phyloP scores from a whole-genome alignment of 2,329 filamentous ascomycete genomes.

The Coniella lustricola region DNA sequence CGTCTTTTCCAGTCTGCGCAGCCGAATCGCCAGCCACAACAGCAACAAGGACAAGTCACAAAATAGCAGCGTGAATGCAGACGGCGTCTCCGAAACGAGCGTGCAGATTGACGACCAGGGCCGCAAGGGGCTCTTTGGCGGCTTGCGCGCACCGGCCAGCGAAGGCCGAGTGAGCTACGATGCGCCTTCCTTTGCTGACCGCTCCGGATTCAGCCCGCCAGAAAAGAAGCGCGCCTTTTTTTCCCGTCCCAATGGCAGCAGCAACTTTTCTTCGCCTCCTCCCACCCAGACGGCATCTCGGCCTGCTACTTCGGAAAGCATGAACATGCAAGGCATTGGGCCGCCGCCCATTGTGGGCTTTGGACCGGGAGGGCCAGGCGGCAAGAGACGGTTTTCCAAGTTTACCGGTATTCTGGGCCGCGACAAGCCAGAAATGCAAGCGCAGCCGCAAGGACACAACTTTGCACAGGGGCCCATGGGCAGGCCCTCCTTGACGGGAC shows the following conservation, averaged over 20 bases:
- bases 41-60: constrained; percentile 25
- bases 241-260: constrained; percentile 19
- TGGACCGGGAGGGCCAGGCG: constrained; percentile 14
- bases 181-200: constrained; percentile 18
- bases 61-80: constrained; percentile 23
- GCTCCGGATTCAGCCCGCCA: constrained; percentile 13
- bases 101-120: constrained; percentile 32
- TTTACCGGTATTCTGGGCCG: constrained; percentile 26
- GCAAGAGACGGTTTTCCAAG: constrained; percentile 41
- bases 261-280: constrained; percentile 9
- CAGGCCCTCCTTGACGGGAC: constrained; percentile 18
- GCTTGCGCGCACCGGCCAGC: constrained; percentile 20
- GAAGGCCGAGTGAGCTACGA: constrained; percentile 23
- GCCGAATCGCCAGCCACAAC: constrained; percentile 28
- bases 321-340: neutral
- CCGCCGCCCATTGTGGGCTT: constrained; percentile 14
- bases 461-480: constrained; percentile 16
- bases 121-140: constrained; percentile 33
- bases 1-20: constrained; percentile 46
- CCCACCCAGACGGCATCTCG: constrained; percentile 12
- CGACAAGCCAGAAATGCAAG: constrained; percentile 13
- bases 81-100: constrained; percentile 37
- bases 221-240: constrained; percentile 24
- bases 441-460: constrained; percentile 8
- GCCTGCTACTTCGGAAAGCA: constrained; percentile 11